These are phyloP conservation scores for Trichosporon sp. DNA, from an alignment of 1,284 basidiomycete genomes.

Conservation along the genomic window DNA sequence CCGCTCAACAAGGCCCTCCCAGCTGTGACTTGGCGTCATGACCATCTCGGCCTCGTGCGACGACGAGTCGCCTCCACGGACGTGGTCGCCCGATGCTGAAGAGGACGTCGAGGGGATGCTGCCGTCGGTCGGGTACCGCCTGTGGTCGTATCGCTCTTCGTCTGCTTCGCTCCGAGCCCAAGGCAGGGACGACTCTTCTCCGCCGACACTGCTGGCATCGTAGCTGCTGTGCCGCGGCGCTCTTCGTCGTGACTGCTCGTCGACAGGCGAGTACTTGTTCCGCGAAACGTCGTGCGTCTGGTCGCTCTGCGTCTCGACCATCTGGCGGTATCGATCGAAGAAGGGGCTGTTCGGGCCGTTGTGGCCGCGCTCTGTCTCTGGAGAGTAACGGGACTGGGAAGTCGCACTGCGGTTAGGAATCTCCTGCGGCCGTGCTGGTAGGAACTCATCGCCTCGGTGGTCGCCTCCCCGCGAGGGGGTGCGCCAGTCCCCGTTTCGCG, in stretches of 20 bases:
- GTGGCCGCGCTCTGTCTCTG: constrained; percentile 2
- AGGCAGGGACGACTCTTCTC: constrained; percentile 32
- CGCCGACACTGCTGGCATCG: constrained; percentile 10
- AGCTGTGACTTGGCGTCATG: constrained; percentile 44
- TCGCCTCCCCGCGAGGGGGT: neutral
- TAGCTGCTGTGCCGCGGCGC: neutral
- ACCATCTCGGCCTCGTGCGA: constrained; percentile 37
- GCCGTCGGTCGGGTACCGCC: constrained; percentile 27
- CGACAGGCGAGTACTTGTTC: neutral
- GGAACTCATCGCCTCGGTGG: constrained; percentile 1
- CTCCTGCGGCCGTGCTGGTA: neutral
- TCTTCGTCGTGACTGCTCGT: constrained; percentile 11
- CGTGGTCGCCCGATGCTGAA: constrained; percentile 13
- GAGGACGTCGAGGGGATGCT: constrained; percentile 39
- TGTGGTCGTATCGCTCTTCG: constrained; percentile 16
- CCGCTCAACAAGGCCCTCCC: constrained; percentile 37
- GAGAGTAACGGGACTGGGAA: constrained; percentile 7
- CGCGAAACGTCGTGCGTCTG: constrained; percentile 12
- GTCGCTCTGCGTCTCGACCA: constrained; percentile 23
- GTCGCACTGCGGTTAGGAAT: constrained; percentile 10
- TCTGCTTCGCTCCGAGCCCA: constrained; percentile 26
- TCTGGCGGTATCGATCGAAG: constrained; percentile 53
- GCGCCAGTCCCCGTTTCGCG: constrained; percentile 2
- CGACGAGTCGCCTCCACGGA: constrained; percentile 17
- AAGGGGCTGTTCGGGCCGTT: constrained; percentile 37